Conservation (phyloP, 768 basidiomycete species). For the Podaxis carcinomalis region DNA sequence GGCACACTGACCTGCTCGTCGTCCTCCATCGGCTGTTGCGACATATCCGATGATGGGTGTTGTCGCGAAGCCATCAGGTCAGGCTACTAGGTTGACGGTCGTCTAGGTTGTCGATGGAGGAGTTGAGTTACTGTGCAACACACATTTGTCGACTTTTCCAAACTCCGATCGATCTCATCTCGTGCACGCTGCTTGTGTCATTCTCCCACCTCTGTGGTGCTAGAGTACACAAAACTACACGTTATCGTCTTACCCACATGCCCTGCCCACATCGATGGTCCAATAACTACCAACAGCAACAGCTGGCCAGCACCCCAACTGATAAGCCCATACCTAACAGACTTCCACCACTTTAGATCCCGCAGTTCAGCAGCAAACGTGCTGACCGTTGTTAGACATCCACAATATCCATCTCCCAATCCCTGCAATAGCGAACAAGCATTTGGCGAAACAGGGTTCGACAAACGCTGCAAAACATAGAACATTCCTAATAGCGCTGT, state of each 20-base stretch:
- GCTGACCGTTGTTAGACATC: constrained; percentile 90
- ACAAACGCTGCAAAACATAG: constrained; percentile 62
- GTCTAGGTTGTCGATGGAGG: not conserved
- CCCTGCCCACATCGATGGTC: constrained; percentile 53
- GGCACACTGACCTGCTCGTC: constrained; percentile 59
- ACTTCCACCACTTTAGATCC: constrained; percentile 50
- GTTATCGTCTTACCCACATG: constrained; percentile 37
- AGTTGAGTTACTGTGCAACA: not conserved
- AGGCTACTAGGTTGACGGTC: constrained; percentile 5
- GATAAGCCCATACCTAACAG: constrained; percentile 61
- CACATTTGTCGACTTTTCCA: constrained; percentile 14
- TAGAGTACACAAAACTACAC: constrained; percentile 39
- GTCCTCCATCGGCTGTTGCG: constrained; percentile 51
- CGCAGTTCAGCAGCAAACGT: constrained; percentile 84
- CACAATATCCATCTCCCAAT: constrained; percentile 89
- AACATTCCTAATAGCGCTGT: constrained; percentile 80
- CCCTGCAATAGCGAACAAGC: constrained; percentile 78
- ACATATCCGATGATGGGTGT: constrained; percentile 35
- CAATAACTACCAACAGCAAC: constrained; percentile 67
- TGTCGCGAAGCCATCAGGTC: constrained; percentile 37
- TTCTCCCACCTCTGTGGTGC: constrained; percentile 9
- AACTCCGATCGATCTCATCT: constrained; percentile 20
- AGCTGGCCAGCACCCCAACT: constrained; percentile 73
- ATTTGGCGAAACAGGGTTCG: constrained; percentile 38
- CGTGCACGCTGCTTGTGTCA: constrained; percentile 1